Conservation (phyloP, 768 basidiomycete species). For the Rossbeevera mucosa region DNA sequence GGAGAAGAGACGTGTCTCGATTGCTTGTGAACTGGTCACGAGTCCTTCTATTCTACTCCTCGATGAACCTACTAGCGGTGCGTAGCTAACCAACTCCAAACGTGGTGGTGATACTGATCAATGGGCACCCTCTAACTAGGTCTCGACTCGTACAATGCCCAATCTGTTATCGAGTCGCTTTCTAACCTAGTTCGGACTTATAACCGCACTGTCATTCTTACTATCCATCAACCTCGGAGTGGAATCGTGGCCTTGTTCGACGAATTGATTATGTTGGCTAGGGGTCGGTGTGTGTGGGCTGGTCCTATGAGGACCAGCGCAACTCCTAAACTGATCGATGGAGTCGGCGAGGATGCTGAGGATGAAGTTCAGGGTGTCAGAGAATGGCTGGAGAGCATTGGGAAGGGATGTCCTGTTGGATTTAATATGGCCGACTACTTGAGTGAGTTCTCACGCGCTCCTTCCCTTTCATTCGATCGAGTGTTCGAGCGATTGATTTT, state of each 20-base stretch:
- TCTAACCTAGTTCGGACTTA: constrained; percentile 82
- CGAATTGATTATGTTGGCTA: constrained; percentile 79
- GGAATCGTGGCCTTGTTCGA: constrained; percentile 97
- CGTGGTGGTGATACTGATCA: not conserved
- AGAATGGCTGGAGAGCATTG: constrained; percentile 74
- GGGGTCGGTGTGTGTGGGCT: constrained; percentile 54
- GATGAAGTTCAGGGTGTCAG: constrained; percentile 25
- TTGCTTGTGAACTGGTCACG: constrained; percentile 97
- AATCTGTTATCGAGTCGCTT: constrained; percentile 88
- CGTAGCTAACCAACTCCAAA: constrained; percentile 21
- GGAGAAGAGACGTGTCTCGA: constrained; percentile 94
- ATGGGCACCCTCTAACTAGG: constrained; percentile 39
- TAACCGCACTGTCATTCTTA: constrained; percentile 94
- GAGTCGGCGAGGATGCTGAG: constrained; percentile 8
- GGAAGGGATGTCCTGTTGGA: constrained; percentile 82
- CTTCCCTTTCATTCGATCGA: not conserved
- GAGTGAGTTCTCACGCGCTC: constrained; percentile 50
- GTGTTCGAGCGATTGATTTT: not conserved
- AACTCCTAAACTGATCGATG: constrained; percentile 4
- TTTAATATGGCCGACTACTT: constrained; percentile 98
- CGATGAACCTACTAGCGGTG: constrained; percentile 95
- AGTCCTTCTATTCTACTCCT: constrained; percentile 94
- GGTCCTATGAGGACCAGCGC: constrained; percentile 24
- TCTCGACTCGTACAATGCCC: constrained; percentile 92
- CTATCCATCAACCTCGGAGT: constrained; percentile 96